Evolutionary conservation across 2,329 filamentous ascomycete genomes (phyloP), one percentile per base, ranked within the genome.

Genomic region (Fusarium verticillioides): DNA sequence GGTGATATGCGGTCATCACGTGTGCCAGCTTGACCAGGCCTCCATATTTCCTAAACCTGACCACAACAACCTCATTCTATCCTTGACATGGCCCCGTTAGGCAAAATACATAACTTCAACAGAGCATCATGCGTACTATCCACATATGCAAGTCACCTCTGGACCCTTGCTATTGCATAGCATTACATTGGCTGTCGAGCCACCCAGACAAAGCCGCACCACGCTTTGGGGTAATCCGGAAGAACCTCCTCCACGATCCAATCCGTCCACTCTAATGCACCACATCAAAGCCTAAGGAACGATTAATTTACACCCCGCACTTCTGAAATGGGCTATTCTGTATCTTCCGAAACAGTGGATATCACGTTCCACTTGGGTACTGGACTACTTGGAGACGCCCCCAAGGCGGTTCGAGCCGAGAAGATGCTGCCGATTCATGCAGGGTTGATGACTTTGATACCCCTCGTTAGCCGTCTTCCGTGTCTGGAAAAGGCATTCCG

Each of bases 181-280:
- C 30, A 46, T 69, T 36, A 28, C n/a, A 57, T 63, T 66, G 60
- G 50, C 54, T 44, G 70, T 74, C 69, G 71, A 62, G 69, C 71
- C 71, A 73, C 54, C 52, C 39, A 36, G 59, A 39, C 40, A 46
- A 64, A 52, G 46, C 34, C 39, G 47, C 64, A 58, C 23, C 46
- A 74, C 75, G 64, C 50, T 71, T 77, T 76, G 58, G 75, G 75
- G 69, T 57, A 74, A n/a, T 44, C 68, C 75, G 75, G 75, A 77
- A 63, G 66, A 60, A 64, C 46, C 56, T 62, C 72, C 65, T 77
- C 75, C 75, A 77, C 65, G 57, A 64, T 73, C 63, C 43, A 73
- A 73, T 74, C 73, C 60, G 73, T 67, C 63, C 30, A 61, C 43
- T 58, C 30, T n/a, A 26, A 58, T 47, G 52, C 39, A 59, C 37